Conservation (phyloP, 257 asterid genomes). For the Prunella vulgaris region DNA sequence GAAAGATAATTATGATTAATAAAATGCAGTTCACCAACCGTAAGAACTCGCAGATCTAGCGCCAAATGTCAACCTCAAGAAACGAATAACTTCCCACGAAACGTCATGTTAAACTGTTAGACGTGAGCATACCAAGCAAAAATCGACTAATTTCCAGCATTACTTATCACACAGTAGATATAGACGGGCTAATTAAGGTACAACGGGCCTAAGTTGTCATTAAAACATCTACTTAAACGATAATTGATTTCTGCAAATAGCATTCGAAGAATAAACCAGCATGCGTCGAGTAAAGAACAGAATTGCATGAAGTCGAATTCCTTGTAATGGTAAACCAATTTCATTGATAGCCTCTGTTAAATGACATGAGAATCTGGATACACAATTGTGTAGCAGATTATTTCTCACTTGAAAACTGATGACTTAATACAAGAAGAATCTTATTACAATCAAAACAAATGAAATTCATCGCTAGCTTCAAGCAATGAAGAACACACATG, state of each 20-base stretch:
- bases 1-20: background rate
- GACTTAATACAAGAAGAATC: background rate
- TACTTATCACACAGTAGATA: background rate
- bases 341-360: constrained; percentile 9
- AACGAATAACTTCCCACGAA: background rate
- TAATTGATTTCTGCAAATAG: background rate
- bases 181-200: background rate
- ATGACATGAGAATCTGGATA: background rate
- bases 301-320: background rate
- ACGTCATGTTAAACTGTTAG: background rate
- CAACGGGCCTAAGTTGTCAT: background rate
- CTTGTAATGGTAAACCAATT: background rate
- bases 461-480: constrained; percentile 4
- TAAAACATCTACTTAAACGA: background rate
- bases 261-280: background rate
- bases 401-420: background rate
- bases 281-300: background rate
- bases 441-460: constrained; percentile 10
- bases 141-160: background rate
- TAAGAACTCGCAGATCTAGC: background rate
- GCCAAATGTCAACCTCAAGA: background rate
- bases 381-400: constrained; percentile 8
- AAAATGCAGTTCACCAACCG: constrained; percentile 12
- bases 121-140: background rate
- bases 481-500: constrained; percentile 16